Percentiles rank a stretch among this genome's conserved stretches.
phyloP scores from a whole-genome alignment of 805 yeast species.

The Wickerhamiella alocasiicola region DNA sequence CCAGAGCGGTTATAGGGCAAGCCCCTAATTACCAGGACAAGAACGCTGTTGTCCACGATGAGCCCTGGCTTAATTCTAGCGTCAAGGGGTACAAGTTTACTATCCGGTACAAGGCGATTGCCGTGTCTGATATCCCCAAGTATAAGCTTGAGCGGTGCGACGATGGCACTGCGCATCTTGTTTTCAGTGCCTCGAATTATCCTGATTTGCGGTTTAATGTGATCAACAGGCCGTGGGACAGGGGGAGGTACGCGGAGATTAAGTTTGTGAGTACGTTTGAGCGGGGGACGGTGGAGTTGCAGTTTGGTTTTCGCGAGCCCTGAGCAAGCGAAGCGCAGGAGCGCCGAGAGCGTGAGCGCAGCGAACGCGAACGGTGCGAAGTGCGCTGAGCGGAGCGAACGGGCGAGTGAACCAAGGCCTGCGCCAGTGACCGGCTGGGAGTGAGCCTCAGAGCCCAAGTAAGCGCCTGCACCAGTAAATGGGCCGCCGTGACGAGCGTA shows the following conservation, averaged over 20 bases:
- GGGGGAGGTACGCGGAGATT: conserved; percentile 18
- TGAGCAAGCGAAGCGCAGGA: too few species aligned
- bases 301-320: conserved; percentile 26
- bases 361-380: too few species aligned
- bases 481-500: conserved; percentile 7
- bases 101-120: conserved; percentile 27
- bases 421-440: too few species aligned
- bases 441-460: too few species aligned
- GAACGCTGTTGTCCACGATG: conserved; percentile 23
- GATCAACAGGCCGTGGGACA: conserved; percentile 29
- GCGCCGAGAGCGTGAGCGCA: too few species aligned
- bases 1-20: conserved; percentile 8
- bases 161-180: conserved; percentile 24
- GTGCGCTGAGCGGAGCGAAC: too few species aligned
- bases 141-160: conserved; percentile 22
- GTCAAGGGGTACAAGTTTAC: conserved; percentile 30
- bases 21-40: conserved; percentile 14
- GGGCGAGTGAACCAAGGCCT: too few species aligned
- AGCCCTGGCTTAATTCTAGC: conserved; percentile 7
- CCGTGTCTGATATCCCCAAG: conserved; percentile 23
- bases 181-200: conserved; percentile 27
- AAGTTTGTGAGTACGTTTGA: conserved; percentile 26
- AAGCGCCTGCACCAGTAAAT: too few species aligned
- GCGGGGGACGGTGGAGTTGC: conserved; percentile 27
- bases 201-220: conserved; percentile 27